Evolutionary conservation across 208 protist genomes (phyloP).

Genomic region (Herpetomonas muscarum): DNA sequence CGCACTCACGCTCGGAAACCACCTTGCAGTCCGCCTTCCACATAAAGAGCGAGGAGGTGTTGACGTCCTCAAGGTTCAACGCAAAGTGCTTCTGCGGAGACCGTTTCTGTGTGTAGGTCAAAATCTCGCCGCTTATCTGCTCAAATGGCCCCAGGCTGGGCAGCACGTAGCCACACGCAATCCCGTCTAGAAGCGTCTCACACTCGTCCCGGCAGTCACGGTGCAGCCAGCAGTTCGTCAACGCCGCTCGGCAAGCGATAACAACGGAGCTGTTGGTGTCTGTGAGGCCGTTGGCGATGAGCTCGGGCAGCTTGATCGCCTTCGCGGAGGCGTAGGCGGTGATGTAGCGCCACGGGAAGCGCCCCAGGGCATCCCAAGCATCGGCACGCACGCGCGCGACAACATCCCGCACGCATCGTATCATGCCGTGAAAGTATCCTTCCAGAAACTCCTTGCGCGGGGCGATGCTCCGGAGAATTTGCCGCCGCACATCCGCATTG

Average conservation of each 20-base stretch:
- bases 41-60: slow-evolving; percentile 60
- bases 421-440: slow-evolving; percentile 85
- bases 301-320: slow-evolving; percentile 36
- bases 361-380: slow-evolving; percentile 81
- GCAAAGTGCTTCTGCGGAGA: slow-evolving; percentile 33
- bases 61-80: slow-evolving; percentile 47
- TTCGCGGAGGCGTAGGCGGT: slow-evolving; percentile 70
- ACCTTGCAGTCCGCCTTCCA: slow-evolving; percentile 71
- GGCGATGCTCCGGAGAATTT: slow-evolving; percentile 66
- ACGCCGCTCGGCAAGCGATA: slow-evolving; percentile 68
- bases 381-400: slow-evolving; percentile 75
- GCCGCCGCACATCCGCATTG: slow-evolving; percentile 74
- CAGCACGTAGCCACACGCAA: slow-evolving; percentile 39
- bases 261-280: slow-evolving; percentile 65
- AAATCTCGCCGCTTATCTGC: slow-evolving; percentile 48
- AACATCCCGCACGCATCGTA: slow-evolving; percentile 66
- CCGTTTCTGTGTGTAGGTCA: slow-evolving; percentile 50
- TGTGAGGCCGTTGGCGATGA: slow-evolving; percentile 53
- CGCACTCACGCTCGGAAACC: slow-evolving; percentile 50
- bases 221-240: slow-evolving; percentile 85
- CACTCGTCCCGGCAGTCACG: slow-evolving; percentile 69
- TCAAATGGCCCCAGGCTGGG: slow-evolving; percentile 51
- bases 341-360: slow-evolving; percentile 84
- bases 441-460: slow-evolving; percentile 83
- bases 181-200: slow-evolving; percentile 57